phyloP scores from a whole-genome alignment of 768 basidiomycete species.

The Zangia roseola region DNA sequence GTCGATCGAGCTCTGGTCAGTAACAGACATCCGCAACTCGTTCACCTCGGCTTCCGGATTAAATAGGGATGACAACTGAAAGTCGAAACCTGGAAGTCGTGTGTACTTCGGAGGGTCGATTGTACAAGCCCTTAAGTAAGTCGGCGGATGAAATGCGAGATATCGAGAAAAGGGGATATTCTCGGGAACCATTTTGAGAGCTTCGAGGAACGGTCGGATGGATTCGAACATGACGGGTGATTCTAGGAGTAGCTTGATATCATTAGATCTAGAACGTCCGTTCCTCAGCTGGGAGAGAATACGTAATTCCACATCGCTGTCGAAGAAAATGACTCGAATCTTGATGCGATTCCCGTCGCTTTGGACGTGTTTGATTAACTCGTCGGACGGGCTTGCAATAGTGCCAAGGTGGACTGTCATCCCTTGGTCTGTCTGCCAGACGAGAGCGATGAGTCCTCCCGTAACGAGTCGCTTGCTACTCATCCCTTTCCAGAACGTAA shows the following conservation, averaged over 20 bases:
- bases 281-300: conserved; percentile 39
- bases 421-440: conserved; percentile 39
- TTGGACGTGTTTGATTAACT: conserved; percentile 47
- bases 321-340: conserved; percentile 62
- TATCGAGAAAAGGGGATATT: conserved; percentile 53
- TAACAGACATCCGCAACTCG: conserved; percentile 41
- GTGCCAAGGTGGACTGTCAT: conserved; percentile 55
- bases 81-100: conserved; percentile 51
- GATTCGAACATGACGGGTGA: conserved; percentile 66
- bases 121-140: conserved; percentile 31
- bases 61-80: conserved; percentile 56
- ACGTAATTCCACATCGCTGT: conserved; percentile 51
- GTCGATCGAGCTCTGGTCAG: conserved; percentile 43
- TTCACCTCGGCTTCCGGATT: conserved; percentile 36
- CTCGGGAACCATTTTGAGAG: conserved; percentile 56
- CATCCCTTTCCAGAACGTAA: conserved; percentile 60
- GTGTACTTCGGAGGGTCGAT: conserved; percentile 59
- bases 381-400: conserved; percentile 40
- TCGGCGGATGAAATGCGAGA: conserved; percentile 44
- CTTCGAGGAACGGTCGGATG: conserved; percentile 65
- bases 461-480: conserved; percentile 56
- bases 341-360: conserved; percentile 34
- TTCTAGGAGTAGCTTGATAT: conserved; percentile 49
- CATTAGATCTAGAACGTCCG: conserved; percentile 23
- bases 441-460: conserved; percentile 63